Percentiles rank a stretch among this genome's conserved stretches.
phyloP scores from a whole-genome alignment of 2,329 filamentous ascomycete genomes.

The Paecilomyces fulvus region DNA sequence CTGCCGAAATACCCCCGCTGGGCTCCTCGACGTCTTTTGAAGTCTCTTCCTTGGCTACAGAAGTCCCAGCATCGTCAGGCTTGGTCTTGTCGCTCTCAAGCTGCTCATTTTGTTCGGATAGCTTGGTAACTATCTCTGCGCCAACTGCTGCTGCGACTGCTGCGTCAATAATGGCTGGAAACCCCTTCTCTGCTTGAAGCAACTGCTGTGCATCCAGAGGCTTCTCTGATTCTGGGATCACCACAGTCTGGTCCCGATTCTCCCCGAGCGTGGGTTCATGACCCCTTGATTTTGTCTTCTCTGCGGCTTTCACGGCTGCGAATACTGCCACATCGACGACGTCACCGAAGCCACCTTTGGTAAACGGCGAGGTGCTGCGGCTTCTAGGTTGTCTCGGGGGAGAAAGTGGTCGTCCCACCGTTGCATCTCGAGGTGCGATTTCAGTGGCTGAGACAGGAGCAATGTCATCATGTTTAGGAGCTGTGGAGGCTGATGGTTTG shows the following conservation, averaged over 20 bases:
- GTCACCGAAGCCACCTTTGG: constrained; percentile 1
- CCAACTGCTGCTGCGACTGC: constrained; percentile 1
- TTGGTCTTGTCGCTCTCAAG: neutral
- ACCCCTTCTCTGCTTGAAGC: neutral
- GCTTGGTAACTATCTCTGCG: neutral
- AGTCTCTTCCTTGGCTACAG: neutral
- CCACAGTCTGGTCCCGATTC: neutral
- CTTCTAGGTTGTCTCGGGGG: neutral
- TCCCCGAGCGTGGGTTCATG: neutral
- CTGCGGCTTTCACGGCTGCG: neutral
- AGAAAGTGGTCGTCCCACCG: neutral
- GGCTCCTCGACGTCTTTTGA: neutral
- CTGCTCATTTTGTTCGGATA: neutral
- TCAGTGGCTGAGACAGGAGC: neutral
- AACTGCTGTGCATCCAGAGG: too few species aligned
- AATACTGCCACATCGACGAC: constrained; percentile 4
- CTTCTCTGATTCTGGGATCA: neutral
- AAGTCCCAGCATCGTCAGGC: neutral
- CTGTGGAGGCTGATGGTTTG: neutral
- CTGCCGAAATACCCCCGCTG: neutral
- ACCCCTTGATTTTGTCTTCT: neutral
- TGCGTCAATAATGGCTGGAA: neutral
- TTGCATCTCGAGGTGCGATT: neutral
- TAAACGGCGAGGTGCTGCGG: neutral
- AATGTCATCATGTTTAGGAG: neutral